Base-by-base conservation (phyloP, 768 basidiomycete genomes). In the Suillus ampliporus region DNA sequence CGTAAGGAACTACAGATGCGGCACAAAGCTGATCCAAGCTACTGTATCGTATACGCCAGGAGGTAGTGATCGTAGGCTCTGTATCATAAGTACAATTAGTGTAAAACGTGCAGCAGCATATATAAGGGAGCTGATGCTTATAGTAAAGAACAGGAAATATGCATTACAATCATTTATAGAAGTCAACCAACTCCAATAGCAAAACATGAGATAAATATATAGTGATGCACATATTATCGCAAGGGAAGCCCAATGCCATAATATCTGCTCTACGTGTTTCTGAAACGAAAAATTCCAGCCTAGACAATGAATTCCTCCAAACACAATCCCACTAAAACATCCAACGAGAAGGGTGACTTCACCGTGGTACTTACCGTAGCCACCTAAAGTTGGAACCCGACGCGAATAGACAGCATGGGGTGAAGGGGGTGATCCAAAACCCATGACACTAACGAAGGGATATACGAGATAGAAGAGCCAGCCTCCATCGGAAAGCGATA, bases 201-300 rank as follows among this genome's bases (percentile, higher is more conserved):
- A 31, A 31, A 31, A 31, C 31, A 31, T 3, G 31, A 31, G 3
- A 31, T 31, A 31, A 31, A 31, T 31, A 31, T 6, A 31, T 31
- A 31, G 31, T 31, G 31, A 6, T 31, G 6, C 6, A 61, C 44
- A 62, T 43, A 67, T 62, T 17, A 74, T 65, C 7, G 64, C 46
- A 10, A 69, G 28, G 2, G 72, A 65, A 11, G 59, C 67, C 19
- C 60, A 50, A 7, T 69, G 68, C 76, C 76, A 77, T 13, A 76
- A 21, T 9, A 64, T 44, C 48, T 61, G 23, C 40, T 74, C 73
- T 1, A 38, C 23, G 11, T 60, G 34, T 1, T 65, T 65, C 8
- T 72, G 72, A 58, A 77, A 77, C 1, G 62, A 15, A 31, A 70
- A 71, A 31, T 58, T 10, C 76, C 77, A 77, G 17, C 67, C 72